phyloP scores from a whole-genome alignment of 495 filamentous ascomycete genomes.

The Trichoderma reesei region DNA sequence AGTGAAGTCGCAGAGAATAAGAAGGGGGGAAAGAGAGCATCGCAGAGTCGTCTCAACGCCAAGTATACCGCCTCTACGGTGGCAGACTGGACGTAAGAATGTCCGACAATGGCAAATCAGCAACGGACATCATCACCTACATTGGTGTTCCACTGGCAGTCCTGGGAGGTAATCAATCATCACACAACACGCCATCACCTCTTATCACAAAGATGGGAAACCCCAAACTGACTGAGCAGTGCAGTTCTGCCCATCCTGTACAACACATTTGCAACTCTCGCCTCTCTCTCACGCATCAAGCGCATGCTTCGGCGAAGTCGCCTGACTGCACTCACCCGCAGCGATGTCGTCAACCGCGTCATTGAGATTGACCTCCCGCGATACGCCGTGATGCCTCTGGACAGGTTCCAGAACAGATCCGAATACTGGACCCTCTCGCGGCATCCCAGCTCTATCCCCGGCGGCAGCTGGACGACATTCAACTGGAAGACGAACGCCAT shows the following conservation, averaged over 20 bases:
- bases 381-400: conserved; percentile 49
- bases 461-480: conserved; percentile 54
- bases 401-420: conserved; percentile 38
- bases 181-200: too few relatives aligned
- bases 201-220: neutral
- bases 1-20: too few relatives aligned
- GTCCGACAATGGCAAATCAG: conserved; percentile 18
- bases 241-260: conserved; percentile 54
- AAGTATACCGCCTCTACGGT: neutral
- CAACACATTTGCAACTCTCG: conserved; percentile 44
- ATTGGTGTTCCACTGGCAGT: conserved; percentile 57
- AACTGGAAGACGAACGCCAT: conserved; percentile 54
- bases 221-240: neutral
- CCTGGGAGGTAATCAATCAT: conserved; percentile 29
- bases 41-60: neutral
- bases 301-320: conserved; percentile 43
- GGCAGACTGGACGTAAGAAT: neutral
- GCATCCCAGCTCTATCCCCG: conserved; percentile 40
- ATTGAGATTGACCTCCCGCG: conserved; percentile 58
- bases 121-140: conserved; percentile 39
- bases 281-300: conserved; percentile 47
- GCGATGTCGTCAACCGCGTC: conserved; percentile 52
- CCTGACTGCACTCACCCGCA: conserved; percentile 47
- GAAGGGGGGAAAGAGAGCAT: too few relatives aligned
- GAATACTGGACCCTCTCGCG: conserved; percentile 47